Conservation (phyloP, 306 rosid genomes). For the Datisca glomerata region DNA sequence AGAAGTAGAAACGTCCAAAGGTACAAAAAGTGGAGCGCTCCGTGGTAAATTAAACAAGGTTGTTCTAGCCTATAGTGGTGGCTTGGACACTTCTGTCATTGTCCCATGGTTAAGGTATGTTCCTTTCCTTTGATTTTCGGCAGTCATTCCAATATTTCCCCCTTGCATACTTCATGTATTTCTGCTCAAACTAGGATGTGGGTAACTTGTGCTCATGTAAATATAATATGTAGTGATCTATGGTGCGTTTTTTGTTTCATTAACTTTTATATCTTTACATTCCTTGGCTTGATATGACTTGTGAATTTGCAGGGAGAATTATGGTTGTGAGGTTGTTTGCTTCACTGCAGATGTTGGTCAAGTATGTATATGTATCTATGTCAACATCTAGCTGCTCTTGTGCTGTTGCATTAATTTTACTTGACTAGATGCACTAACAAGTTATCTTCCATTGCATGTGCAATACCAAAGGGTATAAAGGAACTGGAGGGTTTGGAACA, state of each 20-base stretch:
- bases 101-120: constrained; percentile 87
- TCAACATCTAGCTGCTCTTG: background rate
- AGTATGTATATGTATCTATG: constrained; percentile 26
- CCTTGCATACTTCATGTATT: background rate
- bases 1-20: constrained; percentile 27
- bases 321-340: constrained; percentile 97
- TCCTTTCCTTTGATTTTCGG: constrained; percentile 1
- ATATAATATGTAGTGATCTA: too few species aligned
- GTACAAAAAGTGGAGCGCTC: constrained; percentile 27
- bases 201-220: too few species aligned
- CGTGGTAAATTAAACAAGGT: constrained; percentile 75
- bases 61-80: constrained; percentile 93
- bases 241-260: constrained; percentile 9
- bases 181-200: too few species aligned
- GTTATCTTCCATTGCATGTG: background rate
- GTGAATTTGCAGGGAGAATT: constrained; percentile 96
- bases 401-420: background rate
- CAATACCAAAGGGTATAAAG: constrained; percentile 40
- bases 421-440: background rate
- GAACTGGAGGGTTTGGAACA: constrained; percentile 86
- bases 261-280: background rate
- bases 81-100: constrained; percentile 92
- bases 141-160: too few species aligned
- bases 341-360: constrained; percentile 99
- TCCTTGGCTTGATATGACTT: too few species aligned